Base-by-base conservation (phyloP, 495 filamentous ascomycete species). In the Glarea lozoyensis region DNA sequence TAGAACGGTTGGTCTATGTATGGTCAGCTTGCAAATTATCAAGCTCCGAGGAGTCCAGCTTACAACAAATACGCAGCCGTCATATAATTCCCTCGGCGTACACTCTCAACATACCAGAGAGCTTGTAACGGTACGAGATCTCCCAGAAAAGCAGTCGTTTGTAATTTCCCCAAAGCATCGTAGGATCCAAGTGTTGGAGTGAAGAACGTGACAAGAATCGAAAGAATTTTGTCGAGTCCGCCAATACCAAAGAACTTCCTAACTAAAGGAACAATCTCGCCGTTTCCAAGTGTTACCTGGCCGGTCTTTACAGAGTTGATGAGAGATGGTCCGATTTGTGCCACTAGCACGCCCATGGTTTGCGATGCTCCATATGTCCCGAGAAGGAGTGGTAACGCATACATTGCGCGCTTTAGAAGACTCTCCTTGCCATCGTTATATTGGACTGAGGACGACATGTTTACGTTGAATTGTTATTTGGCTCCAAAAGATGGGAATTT, bases 1-100 rank as follows among this genome's bases (percentile, higher is more conserved):
- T 37, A 63, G 52, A 11, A 62, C 33, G 10, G 48, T 49, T 15
- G 57, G 50, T 10, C 58, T 63, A 44, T 2, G 3, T 10, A 16
- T 2, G 21, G 45, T 53, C 18, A 48, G 32, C 17, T 17, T 29
- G 13, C 31, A 13, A 10, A 22, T 10, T 1, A 23, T 11, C 2
- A 33, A 17, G 5, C 38, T 2, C 13, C n/a, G 15, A 5, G 13
- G 16, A 38, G 16, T 40, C 7, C 12, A 11, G 27, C 42, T 42
- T 39, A 48, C 39, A 50, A 29, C 2, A 36, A 13, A 32, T 13
- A 13, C 0, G 48, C 32, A 29, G 40, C 19, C 2, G 48, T 55
- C 12, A 18, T n/a, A n/a, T 17, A 20, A 38, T 48, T 51, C 15
- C 44, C 43, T 6, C 44, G 32, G 6, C 52, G 34, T 18, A 40